phyloP scores from a whole-genome alignment of 2,329 filamentous ascomycete genomes.

The Arachnomyces sp. region DNA sequence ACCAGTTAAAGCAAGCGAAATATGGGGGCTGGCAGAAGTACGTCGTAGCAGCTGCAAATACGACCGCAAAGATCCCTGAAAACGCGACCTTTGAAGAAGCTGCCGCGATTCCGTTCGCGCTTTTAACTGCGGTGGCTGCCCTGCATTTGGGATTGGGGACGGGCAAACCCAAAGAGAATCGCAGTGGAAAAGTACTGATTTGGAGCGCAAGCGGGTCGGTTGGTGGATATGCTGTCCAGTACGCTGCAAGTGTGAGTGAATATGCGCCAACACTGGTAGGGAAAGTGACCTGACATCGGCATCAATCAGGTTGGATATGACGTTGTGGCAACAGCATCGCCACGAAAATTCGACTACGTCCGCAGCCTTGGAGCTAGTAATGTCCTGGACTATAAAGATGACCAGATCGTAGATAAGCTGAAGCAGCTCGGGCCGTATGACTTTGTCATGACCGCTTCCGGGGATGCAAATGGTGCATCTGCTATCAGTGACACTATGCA shows the following conservation, averaged over 20 bases:
- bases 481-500: conserved; percentile 2
- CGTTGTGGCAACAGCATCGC: conserved; percentile 37
- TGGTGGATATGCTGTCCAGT: conserved; percentile 21
- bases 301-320: conserved; percentile 39
- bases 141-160: conserved; percentile 11
- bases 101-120: conserved; percentile 15
- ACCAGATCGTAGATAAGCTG: background rate
- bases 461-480: conserved; percentile 2
- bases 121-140: conserved; percentile 16
- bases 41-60: conserved; percentile 11
- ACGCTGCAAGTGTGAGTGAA: conserved; percentile 30
- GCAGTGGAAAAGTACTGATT: conserved; percentile 24
- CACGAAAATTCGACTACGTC: conserved; percentile 36
- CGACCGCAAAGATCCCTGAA: conserved; percentile 12
- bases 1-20: conserved; percentile 11
- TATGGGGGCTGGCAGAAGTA: conserved; percentile 20
- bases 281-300: conserved; percentile 38
- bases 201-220: conserved; percentile 26
- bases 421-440: conserved; percentile 2
- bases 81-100: conserved; percentile 14
- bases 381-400: conserved; percentile 2
- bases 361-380: conserved; percentile 12
- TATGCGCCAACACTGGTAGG: no score
- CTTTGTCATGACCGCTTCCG: conserved; percentile 2
- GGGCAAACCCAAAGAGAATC: no score